Conservation (phyloP, 2,329 filamentous ascomycete genomes). For the Lomentospora prolificans region DNA sequence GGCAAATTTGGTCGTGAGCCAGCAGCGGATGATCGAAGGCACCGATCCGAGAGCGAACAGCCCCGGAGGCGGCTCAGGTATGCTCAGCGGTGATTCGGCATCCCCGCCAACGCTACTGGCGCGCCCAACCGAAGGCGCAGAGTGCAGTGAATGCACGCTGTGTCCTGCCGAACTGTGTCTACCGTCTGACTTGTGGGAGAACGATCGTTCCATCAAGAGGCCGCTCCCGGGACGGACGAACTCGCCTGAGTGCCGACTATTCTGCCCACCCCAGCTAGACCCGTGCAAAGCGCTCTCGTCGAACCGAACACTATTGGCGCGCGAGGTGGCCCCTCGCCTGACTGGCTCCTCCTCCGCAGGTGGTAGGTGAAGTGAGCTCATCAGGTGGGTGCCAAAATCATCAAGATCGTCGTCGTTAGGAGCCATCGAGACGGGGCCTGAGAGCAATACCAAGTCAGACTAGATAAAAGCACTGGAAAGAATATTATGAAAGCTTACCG, state of each 20-base stretch:
- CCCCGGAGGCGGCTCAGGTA: slow-evolving; percentile 69
- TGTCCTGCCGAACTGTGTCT: slow-evolving; percentile 88
- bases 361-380: slow-evolving; percentile 75
- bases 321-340: slow-evolving; percentile 74
- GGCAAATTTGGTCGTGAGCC: slow-evolving; percentile 84
- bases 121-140: slow-evolving; percentile 59
- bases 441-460: slow-evolving; percentile 3
- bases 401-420: slow-evolving; percentile 81
- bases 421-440: slow-evolving; percentile 71
- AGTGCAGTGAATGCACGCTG: slow-evolving; percentile 60
- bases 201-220: slow-evolving; percentile 80
- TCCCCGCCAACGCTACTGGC: slow-evolving; percentile 85
- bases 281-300: slow-evolving; percentile 91
- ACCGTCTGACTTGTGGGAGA: slow-evolving; percentile 93
- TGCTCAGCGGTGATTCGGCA: slow-evolving; percentile 61
- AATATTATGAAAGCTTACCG: slow-evolving; percentile 45
- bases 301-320: slow-evolving; percentile 94
- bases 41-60: slow-evolving; percentile 80
- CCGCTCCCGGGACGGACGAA: slow-evolving; percentile 72
- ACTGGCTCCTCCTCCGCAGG: slow-evolving; percentile 73
- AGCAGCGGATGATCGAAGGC: slow-evolving; percentile 90
- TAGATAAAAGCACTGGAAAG: background rate
- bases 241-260: slow-evolving; percentile 67
- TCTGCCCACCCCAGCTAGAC: slow-evolving; percentile 65
- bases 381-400: slow-evolving; percentile 69